Conservation (phyloP, 352 stramenopile species). For the Nothophytophthora sp. region DNA sequence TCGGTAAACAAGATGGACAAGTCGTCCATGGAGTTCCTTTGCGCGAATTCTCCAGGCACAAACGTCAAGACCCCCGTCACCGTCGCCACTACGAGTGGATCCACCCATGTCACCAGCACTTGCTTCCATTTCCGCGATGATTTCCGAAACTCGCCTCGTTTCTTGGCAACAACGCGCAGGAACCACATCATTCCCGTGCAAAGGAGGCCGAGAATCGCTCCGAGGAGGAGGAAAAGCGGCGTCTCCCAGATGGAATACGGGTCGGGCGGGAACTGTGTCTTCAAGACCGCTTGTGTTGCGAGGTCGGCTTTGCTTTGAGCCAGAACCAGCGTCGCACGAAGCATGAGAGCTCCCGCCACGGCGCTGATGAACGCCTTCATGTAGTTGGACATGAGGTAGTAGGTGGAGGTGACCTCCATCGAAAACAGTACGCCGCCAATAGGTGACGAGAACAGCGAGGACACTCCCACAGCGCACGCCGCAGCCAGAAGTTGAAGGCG, state of each 20-base stretch:
- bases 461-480: constrained; percentile 92
- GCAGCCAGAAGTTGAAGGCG: constrained; percentile 89
- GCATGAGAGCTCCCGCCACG: constrained; percentile 73
- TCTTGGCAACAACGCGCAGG: constrained; percentile 55
- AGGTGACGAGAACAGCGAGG: constrained; percentile 92
- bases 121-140: constrained; percentile 53
- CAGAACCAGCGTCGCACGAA: constrained; percentile 67
- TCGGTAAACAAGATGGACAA: constrained; percentile 66
- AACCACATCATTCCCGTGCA: constrained; percentile 60
- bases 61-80: constrained; percentile 71
- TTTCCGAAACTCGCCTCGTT: constrained; percentile 30
- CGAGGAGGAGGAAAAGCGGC: constrained; percentile 66
- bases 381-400: constrained; percentile 91
- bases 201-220: constrained; percentile 56
- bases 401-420: constrained; percentile 92
- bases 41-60: constrained; percentile 69
- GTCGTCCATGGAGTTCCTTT: constrained; percentile 54
- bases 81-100: constrained; percentile 64
- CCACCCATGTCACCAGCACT: constrained; percentile 59
- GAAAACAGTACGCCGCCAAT: constrained; percentile 95
- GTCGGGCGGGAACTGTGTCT: constrained; percentile 46
- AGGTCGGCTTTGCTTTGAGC: constrained; percentile 58
- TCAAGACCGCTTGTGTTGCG: constrained; percentile 47
- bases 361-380: constrained; percentile 89
- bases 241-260: constrained; percentile 75